Evolutionary conservation across 2,329 filamentous ascomycete species (phyloP), one percentile per base, ranked within the genome.

Genomic region (Aspergillus viridinutans): DNA sequence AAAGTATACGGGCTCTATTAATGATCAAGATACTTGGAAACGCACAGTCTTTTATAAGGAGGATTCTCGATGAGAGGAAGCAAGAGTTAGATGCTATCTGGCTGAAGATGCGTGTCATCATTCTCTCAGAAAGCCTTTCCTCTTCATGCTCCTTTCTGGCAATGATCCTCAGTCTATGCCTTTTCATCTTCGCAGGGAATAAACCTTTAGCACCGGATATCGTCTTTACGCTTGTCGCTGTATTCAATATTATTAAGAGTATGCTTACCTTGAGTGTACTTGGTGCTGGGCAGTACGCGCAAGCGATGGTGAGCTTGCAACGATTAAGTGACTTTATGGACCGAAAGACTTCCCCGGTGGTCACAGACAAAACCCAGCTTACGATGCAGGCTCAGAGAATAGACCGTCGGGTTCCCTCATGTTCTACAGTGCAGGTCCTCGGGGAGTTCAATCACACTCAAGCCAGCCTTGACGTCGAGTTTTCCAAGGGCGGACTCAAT

Each of bases 181-280:
- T 58, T 26, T 58, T 51, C 42, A 52, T 42, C 6, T n/a, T 49
- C 25, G 48, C 52, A 8, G 55, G 50, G 5, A 50, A 55, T 14
- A 50, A 50, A 23, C 12, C 55, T 49, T 43, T 59, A 3, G 35
- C 50, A 21, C 50, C 58, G 7, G 55, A 54, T 38, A n/a, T 58
- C 42, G 58, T 53, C 42, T 59, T 59, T 21, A 59, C 58, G 3
- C 28, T 59, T 20, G 55, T 59, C 2, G 58, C 52, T 42, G 49
- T 59, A 7, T 59, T 59, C 49, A 59, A 58, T 14, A 58, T 59
- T 17, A 50, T 59, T 9, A 59, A 59, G 20, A 58, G 55, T 49
- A 59, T 59, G 58, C 52, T 59, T 25, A 55, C 35, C 1, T 23
- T 59, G 4, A 53, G 55, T 35, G 58, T 59, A 14, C 58, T 59